Percentiles rank a stretch among this genome's conserved stretches.
These are phyloP conservation scores for Rostrohypoxylon terebratum DNA, from an alignment of 495 filamentous ascomycete species.

Conservation along the genomic window DNA sequence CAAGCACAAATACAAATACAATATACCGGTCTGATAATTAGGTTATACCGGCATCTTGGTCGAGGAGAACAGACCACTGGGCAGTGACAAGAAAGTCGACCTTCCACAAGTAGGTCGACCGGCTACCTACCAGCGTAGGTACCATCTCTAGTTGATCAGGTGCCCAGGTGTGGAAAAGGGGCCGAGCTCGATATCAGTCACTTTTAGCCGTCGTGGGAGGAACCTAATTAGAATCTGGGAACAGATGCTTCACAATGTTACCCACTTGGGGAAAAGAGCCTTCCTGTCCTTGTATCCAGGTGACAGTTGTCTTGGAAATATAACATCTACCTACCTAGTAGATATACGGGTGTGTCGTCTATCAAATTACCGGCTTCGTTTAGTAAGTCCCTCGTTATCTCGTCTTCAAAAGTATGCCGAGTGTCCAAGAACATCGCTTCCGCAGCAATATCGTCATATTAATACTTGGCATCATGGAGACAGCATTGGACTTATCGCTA, in stretches of 20 bases:
- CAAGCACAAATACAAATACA: background rate
- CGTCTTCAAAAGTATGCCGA: background rate
- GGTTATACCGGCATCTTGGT: slow-evolving; percentile 11
- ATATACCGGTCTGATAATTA: background rate
- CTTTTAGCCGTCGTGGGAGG: slow-evolving; percentile 28
- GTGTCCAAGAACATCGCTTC: background rate
- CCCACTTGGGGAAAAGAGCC: background rate
- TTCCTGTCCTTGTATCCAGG: background rate
- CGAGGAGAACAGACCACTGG: background rate
- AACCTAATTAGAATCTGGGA: background rate
- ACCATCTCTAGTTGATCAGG: background rate
- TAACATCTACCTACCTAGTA: too few relatives aligned
- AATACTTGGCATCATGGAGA: background rate
- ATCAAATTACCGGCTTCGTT: background rate
- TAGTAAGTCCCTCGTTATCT: slow-evolving; percentile 19
- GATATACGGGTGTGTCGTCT: background rate
- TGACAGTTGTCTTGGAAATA: background rate
- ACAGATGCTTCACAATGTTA: background rate
- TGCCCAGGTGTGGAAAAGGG: background rate
- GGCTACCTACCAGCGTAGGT: background rate
- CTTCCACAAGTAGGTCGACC: slow-evolving; percentile 27
- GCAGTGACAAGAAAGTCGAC: slow-evolving; percentile 15
- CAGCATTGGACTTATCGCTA: background rate
- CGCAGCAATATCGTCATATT: background rate
- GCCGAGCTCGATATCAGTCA: background rate